Evolutionary conservation across 75 land plant species (phyloP).

Genomic region (Cunninghamia lanceolata): DNA sequence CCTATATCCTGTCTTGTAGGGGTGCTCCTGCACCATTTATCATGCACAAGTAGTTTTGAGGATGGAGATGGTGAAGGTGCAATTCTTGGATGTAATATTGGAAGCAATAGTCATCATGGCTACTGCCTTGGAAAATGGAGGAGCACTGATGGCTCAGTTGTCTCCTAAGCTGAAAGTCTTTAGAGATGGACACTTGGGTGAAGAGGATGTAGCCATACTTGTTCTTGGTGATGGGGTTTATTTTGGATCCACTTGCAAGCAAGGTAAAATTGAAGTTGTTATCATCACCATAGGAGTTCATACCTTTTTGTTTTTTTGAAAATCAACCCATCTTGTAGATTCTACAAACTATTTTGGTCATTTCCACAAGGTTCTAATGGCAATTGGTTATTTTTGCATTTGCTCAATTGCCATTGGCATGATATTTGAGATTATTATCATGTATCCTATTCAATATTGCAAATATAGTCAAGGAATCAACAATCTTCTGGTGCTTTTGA

Average conservation of each 20-base stretch:
- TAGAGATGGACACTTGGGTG: too few relatives aligned
- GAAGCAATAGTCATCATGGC: too few relatives aligned
- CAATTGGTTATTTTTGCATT: constrained; percentile 93
- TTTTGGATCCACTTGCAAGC: constrained; percentile 90
- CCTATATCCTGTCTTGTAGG: too few relatives aligned
- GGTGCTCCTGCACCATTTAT: too few relatives aligned
- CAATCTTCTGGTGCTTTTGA: constrained; percentile 74
- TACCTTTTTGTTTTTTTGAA: constrained; percentile 89
- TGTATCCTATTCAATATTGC: constrained; percentile 79
- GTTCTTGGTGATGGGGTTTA: constrained; percentile 48
- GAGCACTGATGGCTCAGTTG: too few relatives aligned
- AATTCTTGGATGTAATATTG: too few relatives aligned
- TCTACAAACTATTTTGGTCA: constrained; percentile 87
- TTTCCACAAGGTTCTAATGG: constrained; percentile 91
- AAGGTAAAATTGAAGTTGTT: constrained; percentile 87
- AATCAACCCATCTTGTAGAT: constrained; percentile 94
- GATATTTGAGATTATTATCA: constrained; percentile 75
- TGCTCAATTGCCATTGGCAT: constrained; percentile 88
- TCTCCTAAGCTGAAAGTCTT: too few relatives aligned
- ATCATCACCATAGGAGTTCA: constrained; percentile 92
- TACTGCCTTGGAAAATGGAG: too few relatives aligned
- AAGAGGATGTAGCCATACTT: too few relatives aligned
- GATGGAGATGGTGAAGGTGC: too few relatives aligned
- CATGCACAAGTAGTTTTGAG: too few relatives aligned
- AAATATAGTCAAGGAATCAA: constrained; percentile 76